Base-by-base conservation (phyloP, 177 flowering plant genomes). In the Vitis hybrid region DNA sequence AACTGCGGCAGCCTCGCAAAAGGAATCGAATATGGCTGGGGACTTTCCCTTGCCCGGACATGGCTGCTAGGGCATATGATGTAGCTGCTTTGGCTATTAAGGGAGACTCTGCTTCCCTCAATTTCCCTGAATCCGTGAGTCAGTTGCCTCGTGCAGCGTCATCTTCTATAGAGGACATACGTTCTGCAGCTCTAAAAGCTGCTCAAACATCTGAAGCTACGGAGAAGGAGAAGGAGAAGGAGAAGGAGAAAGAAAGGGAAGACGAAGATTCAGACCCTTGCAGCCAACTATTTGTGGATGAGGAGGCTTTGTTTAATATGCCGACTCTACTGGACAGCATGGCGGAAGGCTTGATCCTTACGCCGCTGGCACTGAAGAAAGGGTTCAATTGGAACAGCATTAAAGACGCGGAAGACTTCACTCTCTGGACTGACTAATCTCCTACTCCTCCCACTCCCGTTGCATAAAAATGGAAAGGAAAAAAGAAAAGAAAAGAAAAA, bases 331-430 rank as follows among this genome's bases (percentile, higher is more conserved):
- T 88, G 4, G 73, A 77, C 8, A 79, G 83, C 73, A 81, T 90
- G 88, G 92, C 94, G 2, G 88, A 87, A 71, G 93, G 89, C n/a
- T 58, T 91, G 89, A 75, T 91, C 1, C 61, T 90, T 1, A 73
- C 85, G 1, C 95, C 91, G 0, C 89, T 84, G 1, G 78, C 77
- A 1, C 57, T 84, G 77, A 56, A 76, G 15, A 72, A 63, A n/a
- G 87, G 84, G 13, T 77, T 69, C 51, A 57, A 71, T 51, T 80
- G 82, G 86, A 79, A 83, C 52, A 82, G 78, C 24, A 20, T 15
- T 55, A 79, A 59, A 1, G 69, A 69, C 38, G 62, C 50, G 10
- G 51, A 74, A 38, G 86, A 80, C 24, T 66, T 86, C 14, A 69
- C 80, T 57, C 66, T 86, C 2, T 88, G 89, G 85, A 52, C 33